Evolutionary conservation across 2,329 filamentous ascomycete genomes (phyloP).

Genomic region (Stagonosporopsis rhizophila): DNA sequence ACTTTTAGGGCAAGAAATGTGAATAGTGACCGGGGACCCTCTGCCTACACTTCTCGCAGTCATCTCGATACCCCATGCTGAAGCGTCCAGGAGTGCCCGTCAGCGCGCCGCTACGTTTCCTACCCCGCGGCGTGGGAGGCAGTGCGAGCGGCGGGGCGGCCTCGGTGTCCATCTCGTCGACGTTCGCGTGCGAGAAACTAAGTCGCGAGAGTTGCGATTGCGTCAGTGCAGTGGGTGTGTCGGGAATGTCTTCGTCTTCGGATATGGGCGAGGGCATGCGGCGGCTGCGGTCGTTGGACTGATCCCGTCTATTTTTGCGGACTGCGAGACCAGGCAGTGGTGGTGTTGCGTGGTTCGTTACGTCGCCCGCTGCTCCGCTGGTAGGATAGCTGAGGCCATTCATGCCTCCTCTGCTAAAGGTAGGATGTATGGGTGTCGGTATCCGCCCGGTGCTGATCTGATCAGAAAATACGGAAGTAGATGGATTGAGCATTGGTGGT

Average conservation of each 20-base stretch:
- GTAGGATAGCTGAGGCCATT: conserved; percentile 38
- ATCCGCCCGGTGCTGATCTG: conserved; percentile 39
- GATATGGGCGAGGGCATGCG: conserved; percentile 52
- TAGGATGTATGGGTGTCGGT: conserved; percentile 51
- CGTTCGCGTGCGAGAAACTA: conserved; percentile 39
- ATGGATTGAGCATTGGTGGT: conserved; percentile 44
- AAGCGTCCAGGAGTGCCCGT: conserved; percentile 47
- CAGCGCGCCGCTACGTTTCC: conserved; percentile 50
- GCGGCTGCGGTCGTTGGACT: conserved; percentile 34
- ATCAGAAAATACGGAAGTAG: conserved; percentile 33
- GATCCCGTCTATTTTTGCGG: conserved; percentile 31
- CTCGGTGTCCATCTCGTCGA: conserved; percentile 45
- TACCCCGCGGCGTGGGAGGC: conserved; percentile 37
- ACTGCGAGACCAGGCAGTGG: conserved; percentile 27
- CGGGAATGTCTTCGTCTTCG: conserved; percentile 48
- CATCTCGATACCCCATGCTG: conserved; percentile 58
- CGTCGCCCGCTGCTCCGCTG: conserved; percentile 38
- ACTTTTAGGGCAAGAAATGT: conserved; percentile 49
- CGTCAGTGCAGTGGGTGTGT: conserved; percentile 46
- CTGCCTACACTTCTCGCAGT: conserved; percentile 58
- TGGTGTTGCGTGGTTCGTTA: conserved; percentile 23
- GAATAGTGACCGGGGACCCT: conserved; percentile 59
- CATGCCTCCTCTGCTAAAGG: conserved; percentile 41
- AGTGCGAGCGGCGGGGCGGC: conserved; percentile 18
- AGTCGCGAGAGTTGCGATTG: conserved; percentile 49